These are phyloP conservation scores for Fusarium sp. DNA, from an alignment of 2,329 filamentous ascomycete genomes.

Conservation along the genomic window DNA sequence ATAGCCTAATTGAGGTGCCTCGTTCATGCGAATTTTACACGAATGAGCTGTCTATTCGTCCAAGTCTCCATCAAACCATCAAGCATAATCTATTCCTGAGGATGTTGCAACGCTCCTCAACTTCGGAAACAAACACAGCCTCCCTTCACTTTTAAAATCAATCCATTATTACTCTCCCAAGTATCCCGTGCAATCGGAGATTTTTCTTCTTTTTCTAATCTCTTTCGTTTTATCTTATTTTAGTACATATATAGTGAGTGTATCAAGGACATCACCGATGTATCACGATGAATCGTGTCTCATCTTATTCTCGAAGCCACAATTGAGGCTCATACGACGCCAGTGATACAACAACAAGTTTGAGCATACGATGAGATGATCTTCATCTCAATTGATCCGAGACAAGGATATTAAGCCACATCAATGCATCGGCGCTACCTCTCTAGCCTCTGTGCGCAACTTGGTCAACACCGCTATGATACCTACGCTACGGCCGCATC, in stretches of 20 bases:
- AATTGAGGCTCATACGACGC: background rate
- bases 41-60: constrained; percentile 6
- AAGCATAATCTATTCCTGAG: constrained; percentile 39
- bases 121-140: constrained; percentile 31
- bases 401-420: constrained; percentile 10
- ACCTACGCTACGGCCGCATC: constrained; percentile 15
- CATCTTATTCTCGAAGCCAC: background rate
- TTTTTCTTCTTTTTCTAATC: constrained; percentile 2
- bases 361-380: constrained; percentile 3
- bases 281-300: constrained; percentile 6
- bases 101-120: constrained; percentile 26
- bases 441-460: background rate
- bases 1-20: constrained; percentile 11
- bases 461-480: constrained; percentile 5
- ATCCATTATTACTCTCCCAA: constrained; percentile 7
- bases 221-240: background rate
- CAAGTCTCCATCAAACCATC: background rate
- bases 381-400: constrained; percentile 30
- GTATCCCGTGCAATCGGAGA: background rate
- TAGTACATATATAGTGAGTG: background rate
- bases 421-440: constrained; percentile 20
- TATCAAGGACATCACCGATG: background rate
- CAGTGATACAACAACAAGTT: background rate
- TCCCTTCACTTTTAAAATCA: constrained; percentile 1
- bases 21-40: constrained; percentile 20